Evolutionary conservation across 805 yeast species (phyloP), one percentile per base, ranked within the genome.

Genomic region (Kluyveromyces lactis): DNA sequence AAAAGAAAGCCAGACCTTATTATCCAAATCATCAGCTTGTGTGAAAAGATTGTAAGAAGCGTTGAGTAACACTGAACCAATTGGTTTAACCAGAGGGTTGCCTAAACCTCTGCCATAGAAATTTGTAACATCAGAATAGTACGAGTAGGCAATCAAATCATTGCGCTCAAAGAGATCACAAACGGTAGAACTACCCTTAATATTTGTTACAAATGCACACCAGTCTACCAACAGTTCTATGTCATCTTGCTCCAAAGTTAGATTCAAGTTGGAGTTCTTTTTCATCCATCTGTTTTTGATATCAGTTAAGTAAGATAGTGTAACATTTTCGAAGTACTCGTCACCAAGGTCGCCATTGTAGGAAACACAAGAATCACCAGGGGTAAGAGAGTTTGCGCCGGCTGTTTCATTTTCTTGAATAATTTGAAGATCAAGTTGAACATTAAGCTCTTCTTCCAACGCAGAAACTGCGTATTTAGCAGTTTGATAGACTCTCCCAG

Each of bases 161-260:
- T 77, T 77, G 48, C 70, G 70, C 31, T 85, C 79, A 62, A 86
- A 77, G 21, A 81, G 67, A 30, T 69, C 69, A 60, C 94, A 85
- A 46, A 83, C 75, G 29, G 71, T 69, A n/a, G 90, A 81, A 40
- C 62, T 56, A 12, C 94, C 94, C 43, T 67, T 69, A 8, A 76
- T 83, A 41, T 82, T 84, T 32, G 82, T 62, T 60, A 86, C 95
- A 55, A 70, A 86, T 3, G 86, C 87, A 62, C 94, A 84, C 62
- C 77, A 70, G 12, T 69, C 65, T 50, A 81, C 77, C 47, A 84
- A 51, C 19, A 58, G 60, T 30, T 56, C 60, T 18, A 77, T 71
- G 50, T 85, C 92, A 29, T 56, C 50, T 2, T 66, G 53, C 16
- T 27, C 16, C 30, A 27, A 15, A 3, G 78, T 69, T 40, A 83